phyloP scores from a whole-genome alignment of 352 stramenopile species.

The Phytophthora capsici region DNA sequence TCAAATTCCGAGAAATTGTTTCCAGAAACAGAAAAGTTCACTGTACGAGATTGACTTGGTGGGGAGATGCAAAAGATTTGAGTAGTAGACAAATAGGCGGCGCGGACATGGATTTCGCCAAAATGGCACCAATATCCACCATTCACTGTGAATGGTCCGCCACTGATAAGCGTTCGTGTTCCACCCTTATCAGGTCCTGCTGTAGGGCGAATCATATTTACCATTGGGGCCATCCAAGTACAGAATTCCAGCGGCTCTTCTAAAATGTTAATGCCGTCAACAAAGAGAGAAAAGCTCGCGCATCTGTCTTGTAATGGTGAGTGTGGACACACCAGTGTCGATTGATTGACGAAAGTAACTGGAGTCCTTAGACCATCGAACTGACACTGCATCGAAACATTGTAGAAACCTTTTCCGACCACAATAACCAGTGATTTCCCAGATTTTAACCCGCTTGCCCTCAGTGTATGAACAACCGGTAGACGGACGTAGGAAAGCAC shows the following conservation, averaged over 20 bases:
- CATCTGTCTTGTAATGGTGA: constrained; percentile 10
- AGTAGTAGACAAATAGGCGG: constrained; percentile 30
- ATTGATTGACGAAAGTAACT: constrained; percentile 24
- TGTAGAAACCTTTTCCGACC: constrained; percentile 19
- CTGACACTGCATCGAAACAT: constrained; percentile 21
- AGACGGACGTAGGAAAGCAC: constrained; percentile 15
- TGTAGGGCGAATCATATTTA: constrained; percentile 39
- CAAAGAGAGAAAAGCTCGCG: constrained; percentile 17
- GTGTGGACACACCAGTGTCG: constrained; percentile 11
- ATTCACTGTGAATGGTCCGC: constrained; percentile 31
- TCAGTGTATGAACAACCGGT: constrained; percentile 15
- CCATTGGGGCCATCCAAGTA: constrained; percentile 3
- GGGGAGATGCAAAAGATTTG: constrained; percentile 49
- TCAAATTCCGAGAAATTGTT: constrained; percentile 5
- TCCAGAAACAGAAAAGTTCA: constrained; percentile 37
- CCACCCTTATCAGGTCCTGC: constrained; percentile 41
- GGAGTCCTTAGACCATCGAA: constrained; percentile 20
- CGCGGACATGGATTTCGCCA: constrained; percentile 19
- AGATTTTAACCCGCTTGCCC: neutral
- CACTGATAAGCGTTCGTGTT: constrained; percentile 47
- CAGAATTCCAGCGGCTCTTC: constrained; percentile 18
- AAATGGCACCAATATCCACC: constrained; percentile 38
- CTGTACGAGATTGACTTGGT: constrained; percentile 14
- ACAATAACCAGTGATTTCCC: constrained; percentile 4
- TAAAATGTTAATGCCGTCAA: constrained; percentile 17